Conservation (phyloP, 2,329 filamentous ascomycete species). For the Fusarium sororula region DNA sequence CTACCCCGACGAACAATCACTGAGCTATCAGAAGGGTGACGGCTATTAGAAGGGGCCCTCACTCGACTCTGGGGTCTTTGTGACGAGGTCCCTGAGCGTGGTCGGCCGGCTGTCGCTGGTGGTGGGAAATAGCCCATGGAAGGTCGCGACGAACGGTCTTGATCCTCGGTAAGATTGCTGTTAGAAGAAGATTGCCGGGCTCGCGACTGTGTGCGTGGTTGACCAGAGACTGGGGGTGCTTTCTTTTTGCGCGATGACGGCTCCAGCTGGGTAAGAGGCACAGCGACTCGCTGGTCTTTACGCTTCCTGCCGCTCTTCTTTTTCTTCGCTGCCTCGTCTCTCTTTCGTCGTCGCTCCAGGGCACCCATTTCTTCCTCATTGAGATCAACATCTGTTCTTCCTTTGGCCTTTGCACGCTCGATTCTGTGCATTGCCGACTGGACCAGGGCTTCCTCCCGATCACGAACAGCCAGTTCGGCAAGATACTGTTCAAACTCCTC, state of each 20-base stretch:
- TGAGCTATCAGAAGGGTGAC: slow-evolving; percentile 57
- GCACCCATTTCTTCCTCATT: slow-evolving; percentile 83
- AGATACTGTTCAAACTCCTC: slow-evolving; percentile 58
- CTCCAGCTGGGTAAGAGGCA: slow-evolving; percentile 63
- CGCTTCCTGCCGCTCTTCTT: slow-evolving; percentile 49
- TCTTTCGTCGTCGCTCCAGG: slow-evolving; percentile 73
- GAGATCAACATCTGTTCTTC: slow-evolving; percentile 81
- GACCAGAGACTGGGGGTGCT: slow-evolving; percentile 31
- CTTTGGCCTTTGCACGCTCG: slow-evolving; percentile 77
- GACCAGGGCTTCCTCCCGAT: slow-evolving; percentile 79
- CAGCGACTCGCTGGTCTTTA: slow-evolving; percentile 59
- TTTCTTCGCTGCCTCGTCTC: slow-evolving; percentile 54
- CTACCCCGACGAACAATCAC: slow-evolving; percentile 47
- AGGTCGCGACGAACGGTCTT: slow-evolving; percentile 52
- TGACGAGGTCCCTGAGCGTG: slow-evolving; percentile 54
- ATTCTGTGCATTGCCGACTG: slow-evolving; percentile 84
- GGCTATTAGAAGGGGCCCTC: slow-evolving; percentile 46
- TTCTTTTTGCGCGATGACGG: slow-evolving; percentile 51
- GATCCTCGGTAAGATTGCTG: slow-evolving; percentile 48
- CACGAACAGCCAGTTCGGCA: slow-evolving; percentile 66
- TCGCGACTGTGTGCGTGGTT: slow-evolving; percentile 47
- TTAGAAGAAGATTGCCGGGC: slow-evolving; percentile 51
- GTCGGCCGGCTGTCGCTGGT: slow-evolving; percentile 53
- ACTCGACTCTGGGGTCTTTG: slow-evolving; percentile 47
- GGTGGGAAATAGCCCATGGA: slow-evolving; percentile 63